These are phyloP conservation scores for Albophoma yamanashiensis DNA, from an alignment of 2,329 filamentous ascomycete species.

Conservation along the genomic window DNA sequence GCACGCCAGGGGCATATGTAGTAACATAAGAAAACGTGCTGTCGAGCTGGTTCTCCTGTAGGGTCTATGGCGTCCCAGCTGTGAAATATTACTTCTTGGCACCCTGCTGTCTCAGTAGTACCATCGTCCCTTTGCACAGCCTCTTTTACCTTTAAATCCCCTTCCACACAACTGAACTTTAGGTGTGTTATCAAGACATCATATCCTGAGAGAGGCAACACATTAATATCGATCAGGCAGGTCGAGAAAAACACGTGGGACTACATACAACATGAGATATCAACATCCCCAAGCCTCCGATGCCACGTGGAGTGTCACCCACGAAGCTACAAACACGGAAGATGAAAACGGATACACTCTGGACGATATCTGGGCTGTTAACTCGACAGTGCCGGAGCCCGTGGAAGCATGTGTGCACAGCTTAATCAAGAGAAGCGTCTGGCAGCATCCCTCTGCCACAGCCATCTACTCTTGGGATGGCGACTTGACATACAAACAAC, in stretches of 20 bases:
- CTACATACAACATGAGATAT: not conserved
- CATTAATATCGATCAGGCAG: not conserved
- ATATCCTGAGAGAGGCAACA: not conserved
- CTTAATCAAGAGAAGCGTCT: constrained; percentile 24
- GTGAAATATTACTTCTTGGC: not conserved
- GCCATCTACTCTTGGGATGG: constrained; percentile 35
- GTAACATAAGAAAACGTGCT: not conserved
- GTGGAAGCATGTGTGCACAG: constrained; percentile 25
- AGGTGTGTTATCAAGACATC: not conserved
- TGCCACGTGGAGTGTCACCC: not conserved
- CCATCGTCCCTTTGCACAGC: not conserved
- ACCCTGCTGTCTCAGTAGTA: not conserved
- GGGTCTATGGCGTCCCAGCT: not conserved
- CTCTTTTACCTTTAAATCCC: not conserved
- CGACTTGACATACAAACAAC: constrained; percentile 26
- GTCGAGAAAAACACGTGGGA: not conserved
- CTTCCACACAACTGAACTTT: not conserved
- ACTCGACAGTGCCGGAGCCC: constrained; percentile 5
- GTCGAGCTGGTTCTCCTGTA: not conserved
- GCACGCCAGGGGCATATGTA: not conserved
- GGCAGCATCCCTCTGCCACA: constrained; percentile 15
- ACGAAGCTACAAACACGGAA: constrained; percentile 3
- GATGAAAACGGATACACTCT: not conserved
- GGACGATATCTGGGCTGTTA: constrained; percentile 6
- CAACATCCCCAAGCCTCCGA: not conserved